Conservation (phyloP, 2,329 filamentous ascomycete species). For the Fusarium buxicola region DNA sequence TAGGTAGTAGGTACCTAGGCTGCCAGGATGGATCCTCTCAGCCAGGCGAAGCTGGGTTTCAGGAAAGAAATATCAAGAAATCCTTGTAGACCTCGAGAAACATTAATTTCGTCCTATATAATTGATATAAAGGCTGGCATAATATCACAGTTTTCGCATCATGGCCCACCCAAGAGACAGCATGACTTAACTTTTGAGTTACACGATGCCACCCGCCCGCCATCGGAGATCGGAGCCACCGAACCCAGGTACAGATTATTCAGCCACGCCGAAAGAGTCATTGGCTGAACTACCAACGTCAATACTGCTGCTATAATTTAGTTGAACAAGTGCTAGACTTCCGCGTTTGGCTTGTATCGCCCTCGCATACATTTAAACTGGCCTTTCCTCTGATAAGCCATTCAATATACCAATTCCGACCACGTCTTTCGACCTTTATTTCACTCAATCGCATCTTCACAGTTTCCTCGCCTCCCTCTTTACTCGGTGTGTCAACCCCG, state of each 20-base stretch:
- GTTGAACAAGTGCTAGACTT: constrained; percentile 26
- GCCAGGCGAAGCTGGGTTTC: too few relatives aligned
- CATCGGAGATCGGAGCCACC: constrained; percentile 27
- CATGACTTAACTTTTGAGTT: not conserved
- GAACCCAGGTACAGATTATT: constrained; percentile 30
- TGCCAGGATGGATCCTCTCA: too few relatives aligned
- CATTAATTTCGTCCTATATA: too few relatives aligned
- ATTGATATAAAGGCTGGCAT: too few relatives aligned
- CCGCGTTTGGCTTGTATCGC: constrained; percentile 22
- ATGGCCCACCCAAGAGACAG: not conserved
- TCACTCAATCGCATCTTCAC: constrained; percentile 34
- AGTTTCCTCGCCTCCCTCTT: constrained; percentile 17
- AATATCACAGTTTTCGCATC: not conserved
- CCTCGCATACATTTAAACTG: constrained; percentile 17
- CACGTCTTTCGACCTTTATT: constrained; percentile 36
- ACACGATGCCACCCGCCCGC: constrained; percentile 18
- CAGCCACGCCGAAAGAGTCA: constrained; percentile 45
- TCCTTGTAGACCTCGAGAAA: too few relatives aligned
- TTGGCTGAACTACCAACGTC: constrained; percentile 17
- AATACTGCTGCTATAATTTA: constrained; percentile 15
- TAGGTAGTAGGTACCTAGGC: too few relatives aligned
- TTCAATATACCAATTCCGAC: constrained; percentile 41
- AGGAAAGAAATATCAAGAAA: too few relatives aligned
- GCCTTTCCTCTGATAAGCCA: constrained; percentile 14
- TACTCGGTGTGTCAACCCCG: constrained; percentile 24